Base-by-base conservation (phyloP, 345 rosid species). In the Pistacia integerrima region DNA sequence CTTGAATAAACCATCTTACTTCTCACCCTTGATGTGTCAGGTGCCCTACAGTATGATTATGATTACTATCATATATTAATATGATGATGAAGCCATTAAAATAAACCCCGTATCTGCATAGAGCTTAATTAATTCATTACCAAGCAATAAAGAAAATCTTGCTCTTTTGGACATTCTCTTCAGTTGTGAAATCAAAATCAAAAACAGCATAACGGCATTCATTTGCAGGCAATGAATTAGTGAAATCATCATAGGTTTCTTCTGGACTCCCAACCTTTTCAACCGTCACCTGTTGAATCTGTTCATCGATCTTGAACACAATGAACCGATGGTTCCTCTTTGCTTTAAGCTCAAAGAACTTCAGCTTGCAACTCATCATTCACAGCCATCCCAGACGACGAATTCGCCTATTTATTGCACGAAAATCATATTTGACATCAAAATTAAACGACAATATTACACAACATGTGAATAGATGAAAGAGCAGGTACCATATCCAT, bases 1-100 rank as follows among this genome's bases (percentile, higher is more conserved):
- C 93, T 91, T 54, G 96, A 92, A 76, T 91, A 91, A 25, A 91
- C 68, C 96, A 90, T 91, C 87, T 91, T 91, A 76, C 91, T 91
- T 70, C 96, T 79, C 82, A 88, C 92, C 85, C 76, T 88, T 56
- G 93, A 85, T 17, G 89, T 70, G 35, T 91, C 97, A 8, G 93
- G 97, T 20, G 93, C 55, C 93, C 95, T 91, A 74, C 51, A 73
- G 18, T 3, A 28, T 4, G 33, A 9, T 16, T 17, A 59, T 16
- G 51, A 46, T 14, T 41, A 28, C 20, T 36, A 36, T 36, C 25
- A 13, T 11, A 41, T 17, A 41, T 3, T 9, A 36, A 36, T 36
- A 41, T 41, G 44, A 5, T 41, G 44, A 41, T 4, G 44, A 41
- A 41, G 44, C 44, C 44, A 41, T 41, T 41, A 8, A 41, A 18